Conservation (phyloP, 2,329 filamentous ascomycete genomes). For the Calonectria leucothoes region DNA sequence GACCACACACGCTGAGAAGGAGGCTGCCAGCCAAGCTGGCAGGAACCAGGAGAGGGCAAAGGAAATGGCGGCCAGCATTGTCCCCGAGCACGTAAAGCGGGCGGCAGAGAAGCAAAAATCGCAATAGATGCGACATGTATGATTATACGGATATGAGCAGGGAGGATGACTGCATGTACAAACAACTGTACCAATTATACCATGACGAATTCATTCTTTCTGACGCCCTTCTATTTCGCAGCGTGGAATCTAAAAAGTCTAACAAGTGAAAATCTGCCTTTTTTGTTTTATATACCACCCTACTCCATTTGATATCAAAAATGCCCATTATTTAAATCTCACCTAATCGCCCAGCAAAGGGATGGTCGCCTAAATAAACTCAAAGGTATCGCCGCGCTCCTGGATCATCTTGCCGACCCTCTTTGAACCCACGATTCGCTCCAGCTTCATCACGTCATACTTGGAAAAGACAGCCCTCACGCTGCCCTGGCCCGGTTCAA, state of each 20-base stretch:
- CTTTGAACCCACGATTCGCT: slow-evolving; percentile 86
- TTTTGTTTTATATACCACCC: slow-evolving; percentile 30
- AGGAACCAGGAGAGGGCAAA: slow-evolving; percentile 47
- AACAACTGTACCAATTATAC: slow-evolving; percentile 44
- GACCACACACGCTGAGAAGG: slow-evolving; percentile 27
- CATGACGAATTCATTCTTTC: slow-evolving; percentile 31
- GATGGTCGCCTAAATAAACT: slow-evolving; percentile 77
- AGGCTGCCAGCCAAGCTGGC: slow-evolving; percentile 37
- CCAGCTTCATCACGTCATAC: slow-evolving; percentile 90
- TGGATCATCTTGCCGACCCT: slow-evolving; percentile 86
- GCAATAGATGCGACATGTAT: slow-evolving; percentile 35
- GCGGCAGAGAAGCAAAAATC: slow-evolving; percentile 33
- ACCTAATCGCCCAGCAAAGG: not conserved
- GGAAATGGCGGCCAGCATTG: slow-evolving; percentile 46
- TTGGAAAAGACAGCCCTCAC: slow-evolving; percentile 80
- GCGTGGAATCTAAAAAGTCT: not conserved
- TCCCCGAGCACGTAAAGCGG: slow-evolving; percentile 42
- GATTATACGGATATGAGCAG: slow-evolving; percentile 30
- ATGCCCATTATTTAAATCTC: slow-evolving; percentile 2
- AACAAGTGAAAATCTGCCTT: slow-evolving; percentile 16
- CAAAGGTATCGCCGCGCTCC: slow-evolving; percentile 91
- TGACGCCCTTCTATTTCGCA: slow-evolving; percentile 21
- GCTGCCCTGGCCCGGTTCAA: slow-evolving; percentile 69
- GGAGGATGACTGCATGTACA: slow-evolving; percentile 41
- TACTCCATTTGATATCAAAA: slow-evolving; percentile 21